Evolutionary conservation across 1,284 basidiomycete species (phyloP).

Genomic region (Neolentinus lepideus): DNA sequence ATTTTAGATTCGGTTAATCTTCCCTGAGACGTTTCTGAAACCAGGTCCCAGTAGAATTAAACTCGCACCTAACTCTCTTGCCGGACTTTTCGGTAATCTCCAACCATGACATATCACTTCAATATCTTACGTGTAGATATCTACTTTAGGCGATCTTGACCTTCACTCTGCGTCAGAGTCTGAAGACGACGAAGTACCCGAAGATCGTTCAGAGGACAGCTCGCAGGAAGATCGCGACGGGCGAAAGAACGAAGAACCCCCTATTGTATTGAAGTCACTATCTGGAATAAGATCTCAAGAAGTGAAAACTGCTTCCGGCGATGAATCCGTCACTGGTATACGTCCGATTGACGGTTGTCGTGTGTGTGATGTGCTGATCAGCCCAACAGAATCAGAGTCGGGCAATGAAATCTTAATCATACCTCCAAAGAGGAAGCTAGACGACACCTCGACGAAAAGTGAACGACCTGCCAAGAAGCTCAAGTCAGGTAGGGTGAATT

Average conservation of each 20-base stretch:
- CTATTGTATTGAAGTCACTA: slow-evolving; percentile 4
- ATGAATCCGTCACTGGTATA: background rate
- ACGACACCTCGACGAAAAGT: slow-evolving; percentile 7
- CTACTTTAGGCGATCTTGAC: slow-evolving; percentile 8
- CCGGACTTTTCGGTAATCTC: slow-evolving; percentile 15
- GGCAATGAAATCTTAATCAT: background rate
- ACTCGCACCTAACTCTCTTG: slow-evolving; percentile 13
- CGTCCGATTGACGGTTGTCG: background rate
- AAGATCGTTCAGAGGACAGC: slow-evolving; percentile 5
- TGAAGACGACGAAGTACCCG: slow-evolving; percentile 10
- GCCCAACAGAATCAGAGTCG: background rate
- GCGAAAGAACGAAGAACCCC: background rate
- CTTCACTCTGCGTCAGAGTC: slow-evolving; percentile 10
- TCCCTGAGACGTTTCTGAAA: background rate
- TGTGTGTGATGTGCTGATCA: background rate
- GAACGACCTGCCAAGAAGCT: background rate
- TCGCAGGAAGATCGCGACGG: background rate
- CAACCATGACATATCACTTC: background rate
- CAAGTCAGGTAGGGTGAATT: slow-evolving; percentile 2
- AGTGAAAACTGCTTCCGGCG: background rate
- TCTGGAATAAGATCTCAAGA: slow-evolving; percentile 3
- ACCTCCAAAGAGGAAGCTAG: background rate
- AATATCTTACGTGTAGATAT: background rate
- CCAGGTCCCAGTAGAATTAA: background rate
- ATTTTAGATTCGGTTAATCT: background rate